Conservation (phyloP, 1,139 yeast genomes). For the Maudiozyma humilis region DNA sequence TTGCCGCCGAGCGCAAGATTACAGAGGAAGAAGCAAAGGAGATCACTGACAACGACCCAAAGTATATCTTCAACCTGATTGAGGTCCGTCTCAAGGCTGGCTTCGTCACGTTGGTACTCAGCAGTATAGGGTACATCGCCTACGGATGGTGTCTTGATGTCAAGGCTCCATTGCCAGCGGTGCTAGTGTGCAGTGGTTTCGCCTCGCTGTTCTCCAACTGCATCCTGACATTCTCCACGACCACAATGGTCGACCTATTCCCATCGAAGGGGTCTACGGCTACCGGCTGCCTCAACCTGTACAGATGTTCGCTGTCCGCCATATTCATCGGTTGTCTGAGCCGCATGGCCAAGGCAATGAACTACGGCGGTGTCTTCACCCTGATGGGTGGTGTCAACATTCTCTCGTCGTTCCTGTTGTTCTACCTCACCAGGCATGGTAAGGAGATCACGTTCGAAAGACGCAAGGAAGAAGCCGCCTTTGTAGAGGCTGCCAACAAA, state of each 20-base stretch:
- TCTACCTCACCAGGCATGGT: constrained; percentile 26
- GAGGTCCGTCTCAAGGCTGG: constrained; percentile 40
- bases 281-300: constrained; percentile 48
- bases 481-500: too few relatives aligned
- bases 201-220: constrained; percentile 48
- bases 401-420: constrained; percentile 15
- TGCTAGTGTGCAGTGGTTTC: constrained; percentile 47
- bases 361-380: constrained; percentile 56
- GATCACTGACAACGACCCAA: constrained; percentile 14
- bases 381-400: constrained; percentile 40
- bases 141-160: constrained; percentile 67
- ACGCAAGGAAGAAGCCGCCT: too few relatives aligned
- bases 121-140: constrained; percentile 37
- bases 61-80: constrained; percentile 37
- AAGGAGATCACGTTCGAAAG: constrained; percentile 26
- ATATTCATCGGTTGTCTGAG: constrained; percentile 53
- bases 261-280: constrained; percentile 53
- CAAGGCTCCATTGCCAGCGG: constrained; percentile 43
- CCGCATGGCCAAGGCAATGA: constrained; percentile 42
- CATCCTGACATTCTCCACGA: constrained; percentile 43
- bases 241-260: constrained; percentile 51
- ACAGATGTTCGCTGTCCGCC: constrained; percentile 53
- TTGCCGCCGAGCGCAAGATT: constrained; percentile 24
- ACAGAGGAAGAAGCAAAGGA: constrained; percentile 16
- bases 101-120: constrained; percentile 33